phyloP scores from a whole-genome alignment of 495 filamentous ascomycete genomes.

The Daldinia caldariorum region DNA sequence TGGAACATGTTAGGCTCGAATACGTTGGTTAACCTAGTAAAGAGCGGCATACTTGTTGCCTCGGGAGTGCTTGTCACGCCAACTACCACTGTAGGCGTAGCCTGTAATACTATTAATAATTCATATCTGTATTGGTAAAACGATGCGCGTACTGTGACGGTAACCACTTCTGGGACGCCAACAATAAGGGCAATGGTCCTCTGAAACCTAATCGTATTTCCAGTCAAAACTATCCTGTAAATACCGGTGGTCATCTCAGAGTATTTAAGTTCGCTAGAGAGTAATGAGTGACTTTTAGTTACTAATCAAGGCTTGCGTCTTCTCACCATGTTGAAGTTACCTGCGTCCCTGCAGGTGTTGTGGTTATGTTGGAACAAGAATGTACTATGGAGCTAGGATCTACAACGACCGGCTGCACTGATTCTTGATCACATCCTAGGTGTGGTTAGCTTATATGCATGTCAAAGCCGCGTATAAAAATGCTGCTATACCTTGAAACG shows the following conservation, averaged over 20 bases:
- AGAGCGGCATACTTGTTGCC: conserved; percentile 46
- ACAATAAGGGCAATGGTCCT: conserved; percentile 51
- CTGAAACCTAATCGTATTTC: conserved; percentile 52
- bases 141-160: conserved; percentile 48
- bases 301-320: not conserved
- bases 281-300: conserved; percentile 5
- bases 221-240: conserved; percentile 55
- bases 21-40: not conserved
- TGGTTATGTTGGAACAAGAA: conserved; percentile 53
- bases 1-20: conserved; percentile 24
- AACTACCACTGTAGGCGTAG: conserved; percentile 54
- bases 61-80: conserved; percentile 54
- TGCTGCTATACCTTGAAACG: conserved; percentile 52
- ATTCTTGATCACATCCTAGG: conserved; percentile 52
- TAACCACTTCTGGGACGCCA: conserved; percentile 49
- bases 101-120: conserved; percentile 35
- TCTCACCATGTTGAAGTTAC: conserved; percentile 55
- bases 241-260: conserved; percentile 54
- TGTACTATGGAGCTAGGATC: conserved; percentile 51
- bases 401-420: conserved; percentile 53
- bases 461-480: not conserved
- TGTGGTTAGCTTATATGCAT: conserved; percentile 9
- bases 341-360: conserved; percentile 50
- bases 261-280: conserved; percentile 50
- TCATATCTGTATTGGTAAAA: not conserved